Base-by-base conservation (phyloP, 352 stramenopile genomes). In the Peronospora tabacina region DNA sequence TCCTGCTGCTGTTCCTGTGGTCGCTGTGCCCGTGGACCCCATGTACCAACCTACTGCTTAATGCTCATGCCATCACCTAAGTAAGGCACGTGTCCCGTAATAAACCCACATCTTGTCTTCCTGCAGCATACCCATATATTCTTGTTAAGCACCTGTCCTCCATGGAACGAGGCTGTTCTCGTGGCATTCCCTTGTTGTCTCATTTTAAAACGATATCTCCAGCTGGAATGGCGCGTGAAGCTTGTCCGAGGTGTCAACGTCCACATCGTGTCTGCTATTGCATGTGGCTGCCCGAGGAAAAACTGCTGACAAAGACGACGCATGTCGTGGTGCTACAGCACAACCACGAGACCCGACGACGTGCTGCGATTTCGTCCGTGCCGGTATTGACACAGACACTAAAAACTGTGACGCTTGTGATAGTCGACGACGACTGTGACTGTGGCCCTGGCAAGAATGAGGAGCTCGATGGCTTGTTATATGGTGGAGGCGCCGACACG, bases 261-360 rank as follows among this genome's bases (percentile, higher is more conserved):
- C 77, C 77, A 29, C 62, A 52, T 12, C 52, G 45, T 29, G 71
- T 78, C 0, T 89, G 77, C 71, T 87, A 85, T 47, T 89, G 77
- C 59, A 17, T 42, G 12, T 54, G 57, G 19, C 52, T 89, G 20
- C 77, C 77, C 0, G 6, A 48, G 2, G 20, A 30, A 29, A 39
- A 34, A 12, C 40, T 87, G 15, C 12, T 6, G 0, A 71, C 71
- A 5, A 22, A 15, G 4, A 41, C 13, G 11, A 77, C 75, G 36
- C 70, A 68, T 22, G 73, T 89, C 22, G 41, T 87, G 36, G 61
- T 89, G 24, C 50, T 89, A 26, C 77, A 89, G 64, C 72, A 87
- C 32, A 32, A 48, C 43, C 68, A 80, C 39, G 77, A 89, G 50
- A 72, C 72, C 47, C 58, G 52, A 19, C 68, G 68, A 30, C 72